phyloP scores from a whole-genome alignment of 2,329 filamentous ascomycete species.

The Zasmidium citrigriseum region DNA sequence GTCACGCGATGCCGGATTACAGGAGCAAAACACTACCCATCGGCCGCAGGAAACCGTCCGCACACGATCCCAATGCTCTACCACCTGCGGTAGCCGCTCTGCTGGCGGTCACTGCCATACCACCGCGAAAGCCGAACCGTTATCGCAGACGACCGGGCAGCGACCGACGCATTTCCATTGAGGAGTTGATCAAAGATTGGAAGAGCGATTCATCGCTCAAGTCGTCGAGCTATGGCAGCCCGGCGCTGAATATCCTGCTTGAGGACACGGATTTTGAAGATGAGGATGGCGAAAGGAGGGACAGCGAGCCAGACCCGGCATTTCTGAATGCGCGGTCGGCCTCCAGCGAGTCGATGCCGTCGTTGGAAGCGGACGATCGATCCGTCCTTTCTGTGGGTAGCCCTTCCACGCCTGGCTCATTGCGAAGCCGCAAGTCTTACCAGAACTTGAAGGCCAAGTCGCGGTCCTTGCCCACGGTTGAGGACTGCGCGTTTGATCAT shows the following conservation, averaged over 20 bases:
- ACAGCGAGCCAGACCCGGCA: conserved; percentile 45
- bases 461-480: conserved; percentile 50
- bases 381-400: conserved; percentile 48
- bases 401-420: conserved; percentile 43
- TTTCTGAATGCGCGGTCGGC: conserved; percentile 51
- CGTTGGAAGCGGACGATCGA: conserved; percentile 51
- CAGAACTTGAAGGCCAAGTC: conserved; percentile 46
- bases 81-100: conserved; percentile 60
- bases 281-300: conserved; percentile 24
- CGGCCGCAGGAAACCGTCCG: conserved; percentile 25
- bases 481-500: conserved; percentile 60
- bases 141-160: conserved; percentile 43
- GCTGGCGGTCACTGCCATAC: conserved; percentile 61
- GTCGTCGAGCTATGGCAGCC: conserved; percentile 30
- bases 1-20: conserved; percentile 31
- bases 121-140: conserved; percentile 46
- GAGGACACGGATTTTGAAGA: conserved; percentile 52
- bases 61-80: conserved; percentile 47
- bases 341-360: conserved; percentile 61
- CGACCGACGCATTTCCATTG: conserved; percentile 53
- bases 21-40: conserved; percentile 19
- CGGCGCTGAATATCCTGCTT: conserved; percentile 55
- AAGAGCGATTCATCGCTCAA: conserved; percentile 47
- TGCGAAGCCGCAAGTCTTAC: conserved; percentile 36
- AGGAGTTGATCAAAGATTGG: conserved; percentile 58